Conservation (phyloP, 306 rosid species). For the Quercus aquifolioides region DNA sequence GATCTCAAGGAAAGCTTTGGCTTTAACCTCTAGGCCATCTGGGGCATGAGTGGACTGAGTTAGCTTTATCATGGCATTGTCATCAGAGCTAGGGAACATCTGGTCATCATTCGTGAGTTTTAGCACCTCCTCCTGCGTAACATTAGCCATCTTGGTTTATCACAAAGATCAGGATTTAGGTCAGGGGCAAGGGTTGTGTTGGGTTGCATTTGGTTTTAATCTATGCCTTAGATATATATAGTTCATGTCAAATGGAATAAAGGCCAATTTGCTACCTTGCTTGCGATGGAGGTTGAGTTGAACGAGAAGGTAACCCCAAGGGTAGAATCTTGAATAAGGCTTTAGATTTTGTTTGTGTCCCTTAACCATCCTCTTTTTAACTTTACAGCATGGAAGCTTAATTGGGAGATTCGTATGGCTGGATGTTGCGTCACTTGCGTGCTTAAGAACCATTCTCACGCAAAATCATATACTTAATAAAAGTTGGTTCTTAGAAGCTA, state of each 20-base stretch:
- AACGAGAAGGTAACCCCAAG: constrained; percentile 5
- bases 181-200: not conserved
- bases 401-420: not conserved
- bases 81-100: constrained; percentile 38
- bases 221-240: constrained; percentile 16
- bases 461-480: too few relatives aligned
- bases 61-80: constrained; percentile 31
- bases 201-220: not conserved
- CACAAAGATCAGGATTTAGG: not conserved
- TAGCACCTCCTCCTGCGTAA: constrained; percentile 2
- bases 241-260: not conserved
- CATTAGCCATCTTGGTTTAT: constrained; percentile 20
- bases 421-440: not conserved
- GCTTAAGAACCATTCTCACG: too few relatives aligned
- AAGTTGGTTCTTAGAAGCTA: too few relatives aligned
- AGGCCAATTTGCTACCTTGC: constrained; percentile 50
- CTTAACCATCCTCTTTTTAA: not conserved
- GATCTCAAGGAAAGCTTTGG: constrained; percentile 47
- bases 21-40: constrained; percentile 19
- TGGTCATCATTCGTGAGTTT: constrained; percentile 15
- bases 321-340: constrained; percentile 25
- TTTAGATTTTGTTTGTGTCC: not conserved
- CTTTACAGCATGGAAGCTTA: not conserved
- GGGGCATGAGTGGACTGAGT: constrained; percentile 45
- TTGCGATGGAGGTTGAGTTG: constrained; percentile 34